Evolutionary conservation across 306 rosid genomes (phyloP).

Genomic region (Alnus rubra): DNA sequence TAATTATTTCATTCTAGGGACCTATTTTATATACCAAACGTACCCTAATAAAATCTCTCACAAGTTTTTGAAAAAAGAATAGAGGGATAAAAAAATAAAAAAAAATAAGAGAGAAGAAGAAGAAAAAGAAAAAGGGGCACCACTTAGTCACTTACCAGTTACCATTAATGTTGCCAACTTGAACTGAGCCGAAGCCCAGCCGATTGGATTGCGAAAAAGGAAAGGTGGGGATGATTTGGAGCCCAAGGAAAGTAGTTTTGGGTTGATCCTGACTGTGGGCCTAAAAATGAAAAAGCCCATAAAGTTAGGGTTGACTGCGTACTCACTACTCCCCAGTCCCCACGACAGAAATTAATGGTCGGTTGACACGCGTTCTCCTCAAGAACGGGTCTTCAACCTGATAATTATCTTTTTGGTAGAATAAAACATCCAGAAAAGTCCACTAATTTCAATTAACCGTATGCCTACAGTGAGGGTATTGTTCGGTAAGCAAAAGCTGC

Average conservation of each 20-base stretch:
- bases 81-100: no score
- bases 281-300: neutral
- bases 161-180: neutral
- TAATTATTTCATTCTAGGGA: no score
- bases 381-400: neutral
- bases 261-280: neutral
- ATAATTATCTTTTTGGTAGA: no score
- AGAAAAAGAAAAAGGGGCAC: no score
- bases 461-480: neutral
- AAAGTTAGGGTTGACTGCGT: neutral
- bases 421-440: no score
- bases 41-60: no score
- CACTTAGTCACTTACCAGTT: no score
- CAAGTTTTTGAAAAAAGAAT: no score
- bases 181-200: neutral
- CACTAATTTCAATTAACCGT: no score
- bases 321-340: neutral
- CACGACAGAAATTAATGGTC: no score
- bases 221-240: neutral
- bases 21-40: no score
- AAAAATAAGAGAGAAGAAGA: no score
- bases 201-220: neutral
- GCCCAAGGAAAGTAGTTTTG: neutral
- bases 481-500: neutral
- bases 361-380: neutral